Evolutionary conservation across 805 yeast species (phyloP), one percentile per base, ranked within the genome.

Genomic region (Candida vartiovaarae): DNA sequence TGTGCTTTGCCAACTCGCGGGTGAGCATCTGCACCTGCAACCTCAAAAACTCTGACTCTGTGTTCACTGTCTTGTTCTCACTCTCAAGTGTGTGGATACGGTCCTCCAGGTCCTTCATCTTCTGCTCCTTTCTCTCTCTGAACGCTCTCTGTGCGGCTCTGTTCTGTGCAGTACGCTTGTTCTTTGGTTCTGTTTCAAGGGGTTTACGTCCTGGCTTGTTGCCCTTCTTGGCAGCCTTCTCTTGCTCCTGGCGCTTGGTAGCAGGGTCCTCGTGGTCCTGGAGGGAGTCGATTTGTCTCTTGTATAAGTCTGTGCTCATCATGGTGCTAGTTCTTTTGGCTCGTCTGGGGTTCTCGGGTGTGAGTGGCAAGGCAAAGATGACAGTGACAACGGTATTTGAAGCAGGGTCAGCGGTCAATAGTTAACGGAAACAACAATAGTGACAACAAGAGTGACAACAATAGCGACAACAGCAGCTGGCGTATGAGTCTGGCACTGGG

Each of bases 81-180:
- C 75, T 74, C 62, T 93, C 96, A 52, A 91, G 72, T 51, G 67
- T 62, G 40, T 72, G 64, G 10, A 91, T 95, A 53, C 85, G 81
- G 38, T 79, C 80, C 60, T 90, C 96, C 48, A 91, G 71, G 51
- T 88, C 95, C 58, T 79, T 77, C 80, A 93, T 76, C 58, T 85
- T 87, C 40, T 73, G 74, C 63, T 91, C 98, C 62, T 91, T 91
- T 48, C 98, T 77, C 65, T 93, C 98, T 45, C 98, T 72, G 65
- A 88, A 91, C 6, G 98, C 98, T 43, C 98, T 72, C 65, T 93
- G 99, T n/a, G 98, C 98, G 3, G 97, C 97, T 56, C 98, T 75
- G 63, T 93, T 91, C 66, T 93, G 98, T 3, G 97, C 97, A 11
- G 95, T 88, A 54, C 99, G 73, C 70, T 87, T 91, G 56, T 79